Percentiles rank a stretch among this genome's conserved stretches.
These are phyloP conservation scores for Gypsophila paniculata DNA, from an alignment of 179 eudicot species.

Conservation along the genomic window DNA sequence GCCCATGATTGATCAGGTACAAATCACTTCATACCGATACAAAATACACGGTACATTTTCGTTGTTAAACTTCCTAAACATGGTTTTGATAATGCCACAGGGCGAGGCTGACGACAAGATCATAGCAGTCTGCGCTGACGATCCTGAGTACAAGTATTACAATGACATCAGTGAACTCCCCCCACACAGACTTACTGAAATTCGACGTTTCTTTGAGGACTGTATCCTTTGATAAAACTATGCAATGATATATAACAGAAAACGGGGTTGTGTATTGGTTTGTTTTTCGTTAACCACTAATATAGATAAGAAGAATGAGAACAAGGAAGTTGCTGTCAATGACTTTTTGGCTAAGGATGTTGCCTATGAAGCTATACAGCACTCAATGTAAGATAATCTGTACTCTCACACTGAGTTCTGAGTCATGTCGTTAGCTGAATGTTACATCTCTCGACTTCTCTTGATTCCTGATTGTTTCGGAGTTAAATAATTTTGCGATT, in stretches of 20 bases:
- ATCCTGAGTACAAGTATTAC: conserved; percentile 80
- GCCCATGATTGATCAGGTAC: conserved; percentile 91
- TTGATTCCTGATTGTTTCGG: not conserved
- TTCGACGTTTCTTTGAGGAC: conserved; percentile 77
- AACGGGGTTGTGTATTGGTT: not conserved
- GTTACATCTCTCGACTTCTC: not conserved
- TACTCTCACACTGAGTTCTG: not conserved
- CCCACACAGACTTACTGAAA: conserved; percentile 75
- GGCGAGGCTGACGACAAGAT: conserved; percentile 88
- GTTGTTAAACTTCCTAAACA: not conserved
- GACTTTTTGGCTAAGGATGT: conserved; percentile 57
- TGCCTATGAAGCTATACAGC: conserved; percentile 72
- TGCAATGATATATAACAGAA: not conserved
- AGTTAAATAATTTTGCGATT: not conserved
- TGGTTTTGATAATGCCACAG: conserved; percentile 20
- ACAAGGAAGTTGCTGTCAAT: conserved; percentile 83
- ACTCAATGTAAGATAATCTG: conserved; percentile 58
- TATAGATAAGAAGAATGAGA: conserved; percentile 89
- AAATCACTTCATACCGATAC: not conserved
- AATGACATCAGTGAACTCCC: conserved; percentile 76
- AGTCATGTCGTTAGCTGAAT: not conserved
- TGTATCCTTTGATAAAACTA: conserved; percentile 49
- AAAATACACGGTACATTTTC: not conserved
- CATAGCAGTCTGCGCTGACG: conserved; percentile 90
- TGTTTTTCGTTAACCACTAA: conserved; percentile 26